These are phyloP conservation scores for Mycena epipterygia DNA, from an alignment of 768 basidiomycete species.

Conservation along the genomic window DNA sequence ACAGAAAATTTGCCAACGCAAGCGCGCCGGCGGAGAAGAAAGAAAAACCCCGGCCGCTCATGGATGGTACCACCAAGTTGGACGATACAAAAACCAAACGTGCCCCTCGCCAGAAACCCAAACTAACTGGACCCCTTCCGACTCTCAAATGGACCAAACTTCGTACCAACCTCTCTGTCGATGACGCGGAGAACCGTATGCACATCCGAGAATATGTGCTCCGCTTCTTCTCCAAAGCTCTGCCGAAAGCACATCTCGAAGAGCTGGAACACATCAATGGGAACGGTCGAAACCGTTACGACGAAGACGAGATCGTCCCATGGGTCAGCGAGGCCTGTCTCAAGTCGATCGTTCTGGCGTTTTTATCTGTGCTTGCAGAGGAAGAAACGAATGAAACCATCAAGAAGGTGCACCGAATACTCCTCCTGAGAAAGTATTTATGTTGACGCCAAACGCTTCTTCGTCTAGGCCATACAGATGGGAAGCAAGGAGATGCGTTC, in stretches of 20 bases:
- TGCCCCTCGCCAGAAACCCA: slow-evolving; percentile 47
- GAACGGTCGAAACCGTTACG: slow-evolving; percentile 46
- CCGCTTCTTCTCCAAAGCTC: slow-evolving; percentile 64
- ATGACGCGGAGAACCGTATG: slow-evolving; percentile 71
- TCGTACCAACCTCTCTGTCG: slow-evolving; percentile 55
- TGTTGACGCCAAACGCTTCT: too few relatives aligned
- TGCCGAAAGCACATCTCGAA: slow-evolving; percentile 64
- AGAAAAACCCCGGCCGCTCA: slow-evolving; percentile 10
- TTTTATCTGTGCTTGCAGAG: slow-evolving; percentile 68
- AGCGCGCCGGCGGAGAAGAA: slow-evolving; percentile 26
- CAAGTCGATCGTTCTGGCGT: slow-evolving; percentile 72
- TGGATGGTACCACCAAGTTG: slow-evolving; percentile 17
- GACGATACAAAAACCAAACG: slow-evolving; percentile 39
- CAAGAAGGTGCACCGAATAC: slow-evolving; percentile 47
- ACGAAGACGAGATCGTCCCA: slow-evolving; percentile 56
- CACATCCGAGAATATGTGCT: slow-evolving; percentile 82
- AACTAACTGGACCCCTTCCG: slow-evolving; percentile 51
- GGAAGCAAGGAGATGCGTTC: slow-evolving; percentile 67
- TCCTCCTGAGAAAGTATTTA: neutral
- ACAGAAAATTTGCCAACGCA: slow-evolving; percentile 31
- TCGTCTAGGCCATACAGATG: slow-evolving; percentile 54
- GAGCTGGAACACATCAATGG: slow-evolving; percentile 73
- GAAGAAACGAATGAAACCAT: slow-evolving; percentile 54
- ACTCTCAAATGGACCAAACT: slow-evolving; percentile 68
- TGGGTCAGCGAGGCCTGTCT: slow-evolving; percentile 80